phyloP scores from a whole-genome alignment of 345 rosid genomes.

The Hibiscus mutabilis region DNA sequence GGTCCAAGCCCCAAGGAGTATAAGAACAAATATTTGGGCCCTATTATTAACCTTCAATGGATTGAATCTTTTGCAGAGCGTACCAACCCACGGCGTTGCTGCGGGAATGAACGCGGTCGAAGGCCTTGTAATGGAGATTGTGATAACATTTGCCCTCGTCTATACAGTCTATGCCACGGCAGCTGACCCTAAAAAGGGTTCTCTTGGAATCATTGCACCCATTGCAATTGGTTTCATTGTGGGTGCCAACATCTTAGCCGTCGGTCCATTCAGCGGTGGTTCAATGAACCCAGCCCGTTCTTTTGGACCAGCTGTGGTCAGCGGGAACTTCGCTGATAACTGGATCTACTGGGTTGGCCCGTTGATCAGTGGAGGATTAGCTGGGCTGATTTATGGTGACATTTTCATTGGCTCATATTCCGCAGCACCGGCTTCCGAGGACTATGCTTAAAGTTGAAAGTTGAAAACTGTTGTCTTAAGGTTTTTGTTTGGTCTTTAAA shows the following conservation, averaged over 20 bases:
- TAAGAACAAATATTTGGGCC: background rate
- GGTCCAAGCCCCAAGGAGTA: too few relatives aligned
- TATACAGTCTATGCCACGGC: slow-evolving; percentile 92
- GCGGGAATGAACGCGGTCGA: slow-evolving; percentile 50
- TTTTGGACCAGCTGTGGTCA: slow-evolving; percentile 83
- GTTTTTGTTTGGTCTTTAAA: background rate
- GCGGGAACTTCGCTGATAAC: slow-evolving; percentile 54
- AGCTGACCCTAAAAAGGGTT: slow-evolving; percentile 80
- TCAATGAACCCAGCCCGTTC: slow-evolving; percentile 97
- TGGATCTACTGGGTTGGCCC: slow-evolving; percentile 93
- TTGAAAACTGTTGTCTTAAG: background rate
- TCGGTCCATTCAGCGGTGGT: slow-evolving; percentile 91
- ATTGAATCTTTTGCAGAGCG: slow-evolving; percentile 34
- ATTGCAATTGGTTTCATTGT: slow-evolving; percentile 88
- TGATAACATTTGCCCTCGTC: slow-evolving; percentile 70
- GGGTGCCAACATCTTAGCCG: slow-evolving; percentile 88
- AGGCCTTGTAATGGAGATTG: slow-evolving; percentile 73
- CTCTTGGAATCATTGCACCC: slow-evolving; percentile 69
- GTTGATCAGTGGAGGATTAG: slow-evolving; percentile 73
- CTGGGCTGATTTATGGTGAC: slow-evolving; percentile 71
- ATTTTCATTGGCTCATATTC: slow-evolving; percentile 60
- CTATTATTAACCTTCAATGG: background rate
- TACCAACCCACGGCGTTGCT: slow-evolving; percentile 72
- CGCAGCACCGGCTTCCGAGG: slow-evolving; percentile 33
- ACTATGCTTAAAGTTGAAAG: slow-evolving; percentile 18